phyloP scores from a whole-genome alignment of 169 alveolate genomes.

The Cryptosporidium baileyi region DNA sequence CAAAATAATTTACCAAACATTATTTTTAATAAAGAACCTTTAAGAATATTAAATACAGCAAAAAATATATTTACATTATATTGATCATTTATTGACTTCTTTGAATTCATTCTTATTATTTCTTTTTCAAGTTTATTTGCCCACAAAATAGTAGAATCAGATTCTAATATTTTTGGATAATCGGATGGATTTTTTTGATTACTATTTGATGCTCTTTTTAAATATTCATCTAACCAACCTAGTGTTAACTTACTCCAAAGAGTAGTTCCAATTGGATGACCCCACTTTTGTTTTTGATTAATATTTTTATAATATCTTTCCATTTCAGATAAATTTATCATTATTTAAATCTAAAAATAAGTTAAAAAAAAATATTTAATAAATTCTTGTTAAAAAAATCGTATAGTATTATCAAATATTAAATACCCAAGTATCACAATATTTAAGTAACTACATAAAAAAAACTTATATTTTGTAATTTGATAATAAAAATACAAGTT shows the following conservation, averaged over 20 bases:
- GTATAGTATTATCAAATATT: too few species aligned
- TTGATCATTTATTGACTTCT: neutral
- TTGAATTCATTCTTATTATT: constrained; percentile 27
- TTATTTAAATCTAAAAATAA: too few species aligned
- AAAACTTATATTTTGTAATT: too few species aligned
- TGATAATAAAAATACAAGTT: too few species aligned
- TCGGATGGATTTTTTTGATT: constrained; percentile 18
- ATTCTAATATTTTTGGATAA: constrained; percentile 40
- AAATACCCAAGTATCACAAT: too few species aligned
- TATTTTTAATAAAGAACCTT: constrained; percentile 15
- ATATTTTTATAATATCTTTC: neutral
- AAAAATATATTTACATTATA: constrained; percentile 29
- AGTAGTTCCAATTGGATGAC: constrained; percentile 31
- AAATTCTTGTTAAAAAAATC: too few species aligned
- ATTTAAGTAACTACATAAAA: too few species aligned
- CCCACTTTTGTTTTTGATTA: constrained; percentile 40
- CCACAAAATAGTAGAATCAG: constrained; percentile 47
- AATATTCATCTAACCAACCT: constrained; percentile 45
- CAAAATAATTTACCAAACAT: constrained; percentile 21
- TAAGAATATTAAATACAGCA: constrained; percentile 39
- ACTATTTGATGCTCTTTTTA: constrained; percentile 1
- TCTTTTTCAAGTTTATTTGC: constrained; percentile 43
- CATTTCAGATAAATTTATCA: too few species aligned
- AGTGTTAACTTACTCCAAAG: constrained; percentile 64
- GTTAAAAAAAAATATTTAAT: too few species aligned